Percentiles rank a stretch among this genome's conserved stretches.
Evolutionary conservation across 805 yeast species (phyloP).

Genomic region (Yarrowia sp.): DNA sequence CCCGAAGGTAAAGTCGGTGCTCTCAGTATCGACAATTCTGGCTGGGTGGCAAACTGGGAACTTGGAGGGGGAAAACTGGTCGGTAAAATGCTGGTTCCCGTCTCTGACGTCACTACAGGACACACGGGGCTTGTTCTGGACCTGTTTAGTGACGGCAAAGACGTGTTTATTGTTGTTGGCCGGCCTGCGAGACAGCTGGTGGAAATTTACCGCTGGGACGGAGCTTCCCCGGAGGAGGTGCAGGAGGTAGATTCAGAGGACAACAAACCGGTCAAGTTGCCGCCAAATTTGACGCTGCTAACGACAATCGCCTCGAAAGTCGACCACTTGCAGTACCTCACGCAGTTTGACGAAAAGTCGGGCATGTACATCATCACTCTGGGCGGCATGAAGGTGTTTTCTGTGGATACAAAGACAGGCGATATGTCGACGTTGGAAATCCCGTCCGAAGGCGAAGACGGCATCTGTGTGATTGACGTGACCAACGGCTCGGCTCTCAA

Average conservation of each 20-base stretch:
- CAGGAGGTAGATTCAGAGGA: not conserved
- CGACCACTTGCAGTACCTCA: conserved; percentile 28
- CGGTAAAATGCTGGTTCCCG: conserved; percentile 13
- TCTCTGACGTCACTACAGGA: conserved; percentile 18
- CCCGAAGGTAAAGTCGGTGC: conserved; percentile 29
- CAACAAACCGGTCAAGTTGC: not conserved
- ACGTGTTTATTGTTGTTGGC: conserved; percentile 6
- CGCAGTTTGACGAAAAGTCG: conserved; percentile 31
- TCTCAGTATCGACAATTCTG: conserved; percentile 19
- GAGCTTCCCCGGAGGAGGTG: not conserved
- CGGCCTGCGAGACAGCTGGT: not conserved
- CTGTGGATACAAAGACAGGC: conserved; percentile 6
- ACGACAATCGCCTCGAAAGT: conserved; percentile 7
- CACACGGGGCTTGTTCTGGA: conserved; percentile 27
- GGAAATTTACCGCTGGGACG: conserved; percentile 31
- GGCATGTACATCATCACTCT: conserved; percentile 23
- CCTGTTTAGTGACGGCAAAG: conserved; percentile 27
- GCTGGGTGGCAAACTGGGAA: conserved; percentile 33
- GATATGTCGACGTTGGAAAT: not conserved
- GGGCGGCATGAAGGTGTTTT: conserved; percentile 31
- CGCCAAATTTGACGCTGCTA: not conserved
- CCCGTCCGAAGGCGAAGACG: conserved; percentile 14
- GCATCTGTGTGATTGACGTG: conserved; percentile 19
- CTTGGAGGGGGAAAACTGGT: conserved; percentile 32
- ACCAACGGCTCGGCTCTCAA: conserved; percentile 15